phyloP scores from a whole-genome alignment of 257 asterid genomes.

The Scutellaria barbata region DNA sequence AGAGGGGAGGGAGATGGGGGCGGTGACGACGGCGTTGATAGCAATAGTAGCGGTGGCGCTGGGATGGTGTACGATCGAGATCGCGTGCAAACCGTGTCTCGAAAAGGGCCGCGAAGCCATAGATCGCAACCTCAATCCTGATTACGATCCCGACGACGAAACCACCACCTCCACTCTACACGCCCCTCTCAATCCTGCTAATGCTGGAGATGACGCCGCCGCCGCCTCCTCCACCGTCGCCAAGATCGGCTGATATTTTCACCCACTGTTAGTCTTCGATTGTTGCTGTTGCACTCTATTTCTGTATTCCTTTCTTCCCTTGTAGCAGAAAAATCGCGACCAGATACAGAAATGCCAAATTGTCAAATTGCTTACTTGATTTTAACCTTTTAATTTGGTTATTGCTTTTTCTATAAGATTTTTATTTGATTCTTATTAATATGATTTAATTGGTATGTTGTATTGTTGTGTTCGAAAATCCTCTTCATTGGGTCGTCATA shows the following conservation, averaged over 20 bases:
- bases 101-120: conserved; percentile 89
- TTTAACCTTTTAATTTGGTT: no score
- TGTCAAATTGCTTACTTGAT: conserved; percentile 17
- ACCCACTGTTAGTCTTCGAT: not conserved
- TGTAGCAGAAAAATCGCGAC: not conserved
- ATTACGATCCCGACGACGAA: conserved; percentile 83
- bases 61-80: conserved; percentile 88
- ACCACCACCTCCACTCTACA: conserved; percentile 37
- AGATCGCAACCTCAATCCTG: conserved; percentile 88
- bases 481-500: no score
- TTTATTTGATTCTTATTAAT: no score
- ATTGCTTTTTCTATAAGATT: no score
- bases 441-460: no score
- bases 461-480: no score
- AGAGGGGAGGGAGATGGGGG: conserved; percentile 60
- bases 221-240: conserved; percentile 37
- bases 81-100: conserved; percentile 95
- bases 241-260: conserved; percentile 48
- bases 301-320: not conserved
- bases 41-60: conserved; percentile 76
- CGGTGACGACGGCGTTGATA: conserved; percentile 77
- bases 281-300: no score
- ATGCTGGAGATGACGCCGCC: conserved; percentile 24
- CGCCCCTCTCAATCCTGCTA: conserved; percentile 63
- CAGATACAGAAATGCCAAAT: conserved; percentile 34